phyloP scores from a whole-genome alignment of 345 rosid genomes.

The Sonneratia caseolaris region DNA sequence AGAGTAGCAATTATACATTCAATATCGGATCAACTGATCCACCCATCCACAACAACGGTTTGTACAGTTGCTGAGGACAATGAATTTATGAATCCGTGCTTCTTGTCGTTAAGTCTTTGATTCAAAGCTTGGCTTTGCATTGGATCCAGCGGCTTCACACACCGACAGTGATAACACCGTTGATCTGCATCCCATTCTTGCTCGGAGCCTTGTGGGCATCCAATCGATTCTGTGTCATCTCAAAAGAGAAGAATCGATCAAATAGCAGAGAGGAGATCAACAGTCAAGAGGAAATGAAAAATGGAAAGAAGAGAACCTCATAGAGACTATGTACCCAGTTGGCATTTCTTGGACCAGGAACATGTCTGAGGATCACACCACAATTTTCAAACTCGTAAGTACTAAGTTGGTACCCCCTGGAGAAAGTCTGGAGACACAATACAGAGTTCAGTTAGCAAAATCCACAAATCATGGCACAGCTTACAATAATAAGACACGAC shows the following conservation, averaged over 20 bases:
- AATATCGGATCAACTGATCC: too few species aligned
- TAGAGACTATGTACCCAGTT: constrained; percentile 96
- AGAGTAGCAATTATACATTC: too few species aligned
- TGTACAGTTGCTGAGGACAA: too few species aligned
- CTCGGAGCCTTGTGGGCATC: constrained; percentile 88
- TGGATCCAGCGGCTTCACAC: constrained; percentile 85
- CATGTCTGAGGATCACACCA: constrained; percentile 80
- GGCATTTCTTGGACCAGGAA: constrained; percentile 90
- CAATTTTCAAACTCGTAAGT: constrained; percentile 89
- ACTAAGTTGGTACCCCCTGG: constrained; percentile 85
- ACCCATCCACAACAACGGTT: too few species aligned
- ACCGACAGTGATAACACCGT: constrained; percentile 70
- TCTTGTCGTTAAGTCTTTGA: constrained; percentile 57
- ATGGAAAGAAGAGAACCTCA: constrained; percentile 36
- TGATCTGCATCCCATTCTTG: constrained; percentile 81
- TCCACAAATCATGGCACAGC: background rate
- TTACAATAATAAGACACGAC: background rate
- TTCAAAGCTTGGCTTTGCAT: constrained; percentile 63
- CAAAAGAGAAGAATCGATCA: background rate
- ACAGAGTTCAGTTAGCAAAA: background rate
- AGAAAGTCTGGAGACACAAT: constrained; percentile 52
- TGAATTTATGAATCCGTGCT: constrained; percentile 79
- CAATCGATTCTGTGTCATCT: constrained; percentile 50
- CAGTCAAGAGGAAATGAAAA: background rate
- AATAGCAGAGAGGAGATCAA: background rate